Evolutionary conservation across 169 alveolate species (phyloP).

Genomic region (Cryptosporidium sp.): DNA sequence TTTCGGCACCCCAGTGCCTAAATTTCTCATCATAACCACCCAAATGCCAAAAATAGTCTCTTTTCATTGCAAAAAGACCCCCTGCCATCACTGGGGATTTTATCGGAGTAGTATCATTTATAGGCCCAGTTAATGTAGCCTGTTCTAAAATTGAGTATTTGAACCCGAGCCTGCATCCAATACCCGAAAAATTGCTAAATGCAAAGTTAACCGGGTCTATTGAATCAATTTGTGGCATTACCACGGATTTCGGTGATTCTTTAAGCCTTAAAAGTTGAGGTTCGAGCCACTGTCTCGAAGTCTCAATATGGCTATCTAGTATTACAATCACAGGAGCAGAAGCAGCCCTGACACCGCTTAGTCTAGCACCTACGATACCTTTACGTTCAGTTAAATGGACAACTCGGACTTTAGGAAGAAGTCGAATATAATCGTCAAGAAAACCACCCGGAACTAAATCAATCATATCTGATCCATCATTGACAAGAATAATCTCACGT

Average conservation of each 20-base stretch:
- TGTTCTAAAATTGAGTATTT: conserved; percentile 77
- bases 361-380: conserved; percentile 79
- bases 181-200: conserved; percentile 69
- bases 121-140: conserved; percentile 73
- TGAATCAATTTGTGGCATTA: conserved; percentile 78
- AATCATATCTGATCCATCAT: conserved; percentile 77
- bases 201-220: conserved; percentile 65
- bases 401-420: conserved; percentile 73
- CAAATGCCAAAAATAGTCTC: conserved; percentile 74
- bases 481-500: conserved; percentile 78
- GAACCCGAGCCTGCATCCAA: conserved; percentile 78
- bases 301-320: conserved; percentile 80
- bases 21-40: conserved; percentile 82
- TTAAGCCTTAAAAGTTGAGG: conserved; percentile 76
- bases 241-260: conserved; percentile 76
- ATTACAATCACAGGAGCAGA: conserved; percentile 77
- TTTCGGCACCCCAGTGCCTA: conserved; percentile 80
- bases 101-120: conserved; percentile 66
- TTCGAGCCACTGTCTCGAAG: conserved; percentile 79
- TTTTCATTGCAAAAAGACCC: conserved; percentile 79
- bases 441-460: conserved; percentile 76
- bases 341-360: conserved; percentile 74
- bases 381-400: conserved; percentile 36
- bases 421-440: conserved; percentile 73
- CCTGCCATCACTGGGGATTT: conserved; percentile 81